A percentile compares a stretch with the other conserved stretches of the same genome.
These are phyloP conservation scores for Noccaea caerulescens DNA, from an alignment of 345 rosid species.

Conservation along the genomic window DNA sequence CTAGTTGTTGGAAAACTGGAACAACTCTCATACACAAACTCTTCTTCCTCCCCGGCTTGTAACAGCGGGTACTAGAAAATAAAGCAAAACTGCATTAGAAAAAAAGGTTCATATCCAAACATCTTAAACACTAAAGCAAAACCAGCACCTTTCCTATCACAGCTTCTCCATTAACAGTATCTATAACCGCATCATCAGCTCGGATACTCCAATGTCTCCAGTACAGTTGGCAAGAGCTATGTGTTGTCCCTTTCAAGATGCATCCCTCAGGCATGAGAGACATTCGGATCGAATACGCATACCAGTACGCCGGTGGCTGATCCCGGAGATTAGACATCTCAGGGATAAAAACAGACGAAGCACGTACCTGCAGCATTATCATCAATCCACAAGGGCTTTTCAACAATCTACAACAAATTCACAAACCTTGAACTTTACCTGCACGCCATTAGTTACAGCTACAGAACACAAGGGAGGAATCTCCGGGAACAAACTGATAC, in stretches of 20 bases:
- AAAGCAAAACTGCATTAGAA: conserved; percentile 10
- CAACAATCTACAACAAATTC: background rate
- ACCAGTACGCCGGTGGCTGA: conserved; percentile 45
- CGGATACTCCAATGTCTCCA: conserved; percentile 73
- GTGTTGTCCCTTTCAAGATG: conserved; percentile 54
- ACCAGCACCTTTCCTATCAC: conserved; percentile 65
- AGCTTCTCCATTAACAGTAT: conserved; percentile 57
- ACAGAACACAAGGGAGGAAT: conserved; percentile 74
- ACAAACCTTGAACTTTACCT: conserved; percentile 50
- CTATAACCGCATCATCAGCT: conserved; percentile 53
- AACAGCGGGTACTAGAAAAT: conserved; percentile 62
- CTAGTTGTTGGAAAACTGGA: conserved; percentile 40
- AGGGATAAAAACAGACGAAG: conserved; percentile 81
- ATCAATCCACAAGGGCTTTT: background rate
- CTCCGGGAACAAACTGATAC: conserved; percentile 78
- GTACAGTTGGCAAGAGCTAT: conserved; percentile 70
- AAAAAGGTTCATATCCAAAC: background rate
- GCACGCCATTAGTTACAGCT: conserved; percentile 75
- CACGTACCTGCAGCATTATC: conserved; percentile 57
- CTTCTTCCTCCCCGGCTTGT: conserved; percentile 69
- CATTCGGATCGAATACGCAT: conserved; percentile 84
- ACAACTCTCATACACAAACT: conserved; percentile 78
- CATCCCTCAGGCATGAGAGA: conserved; percentile 81
- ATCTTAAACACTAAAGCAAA: background rate
- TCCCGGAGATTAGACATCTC: conserved; percentile 53